Evolutionary conservation across 768 basidiomycete genomes (phyloP).

Genomic region (Suillus subalutaceus): DNA sequence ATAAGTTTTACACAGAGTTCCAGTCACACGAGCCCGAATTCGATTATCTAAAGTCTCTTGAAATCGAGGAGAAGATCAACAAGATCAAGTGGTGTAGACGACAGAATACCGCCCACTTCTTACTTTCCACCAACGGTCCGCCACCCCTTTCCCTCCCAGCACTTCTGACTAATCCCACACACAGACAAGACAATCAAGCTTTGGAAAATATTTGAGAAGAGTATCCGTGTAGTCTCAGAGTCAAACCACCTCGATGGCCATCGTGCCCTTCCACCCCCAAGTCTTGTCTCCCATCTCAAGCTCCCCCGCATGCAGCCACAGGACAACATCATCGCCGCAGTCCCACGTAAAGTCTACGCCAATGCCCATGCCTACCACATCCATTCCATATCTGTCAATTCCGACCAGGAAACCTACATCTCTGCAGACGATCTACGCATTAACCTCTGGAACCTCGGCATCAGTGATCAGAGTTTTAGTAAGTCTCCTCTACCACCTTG

Average conservation of each 20-base stretch:
- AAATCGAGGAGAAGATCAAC: constrained; percentile 99
- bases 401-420: constrained; percentile 99
- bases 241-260: constrained; percentile 90
- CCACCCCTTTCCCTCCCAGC: constrained; percentile 16
- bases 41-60: constrained; percentile 98
- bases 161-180: constrained; percentile 7
- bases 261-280: constrained; percentile 67
- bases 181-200: constrained; percentile 99
- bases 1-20: constrained; percentile 99
- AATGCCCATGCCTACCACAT: constrained; percentile 99
- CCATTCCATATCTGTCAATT: constrained; percentile 99
- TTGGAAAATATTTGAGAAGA: constrained; percentile 99
- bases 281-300: constrained; percentile 61
- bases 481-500: constrained; percentile 37
- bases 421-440: constrained; percentile 98
- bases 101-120: constrained; percentile 96
- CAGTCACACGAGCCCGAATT: constrained; percentile 99
- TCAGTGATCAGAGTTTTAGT: constrained; percentile 99
- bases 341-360: constrained; percentile 97
- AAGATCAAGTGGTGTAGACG: constrained; percentile 99
- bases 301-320: constrained; percentile 92
- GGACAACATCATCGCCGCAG: constrained; percentile 98
- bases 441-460: constrained; percentile 98
- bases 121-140: constrained; percentile 95
- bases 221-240: constrained; percentile 92